Base-by-base conservation (phyloP, 768 basidiomycete genomes). In the Filobasidium floriforme region DNA sequence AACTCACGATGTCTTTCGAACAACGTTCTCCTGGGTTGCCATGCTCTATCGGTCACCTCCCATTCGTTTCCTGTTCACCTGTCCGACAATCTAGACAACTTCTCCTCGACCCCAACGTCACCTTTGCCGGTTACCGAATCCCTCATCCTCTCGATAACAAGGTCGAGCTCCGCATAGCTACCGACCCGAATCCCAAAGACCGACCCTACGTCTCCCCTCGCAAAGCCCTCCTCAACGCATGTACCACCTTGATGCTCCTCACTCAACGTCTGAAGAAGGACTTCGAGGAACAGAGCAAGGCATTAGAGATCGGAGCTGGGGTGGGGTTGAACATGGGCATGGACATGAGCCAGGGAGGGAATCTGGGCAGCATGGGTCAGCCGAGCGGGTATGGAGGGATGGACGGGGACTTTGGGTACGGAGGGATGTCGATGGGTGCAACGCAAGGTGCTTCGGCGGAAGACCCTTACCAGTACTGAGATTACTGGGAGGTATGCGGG, bases 41-140 rank as follows among this genome's bases (percentile, higher is more conserved):
- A 37, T 18, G 18, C 10, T 22, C 62, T 14, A 49, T n/a, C 26
- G 14, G 59, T 44, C 41, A 28, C 24, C 49, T 51, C 44, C 24
- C 59, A 37, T 57, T n/a, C 24, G 9, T 37, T 9, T 9, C 32
- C 9, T 3, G 32, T 9, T 4, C 32, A 4, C 32, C 9, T 9
- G 32, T 37, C 59, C 28, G 7, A 22, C 59, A 14, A 19, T 22
- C 76, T 37, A 96, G 93, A 2, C 92, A 99, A 83, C 87, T 98
- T 32, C 86, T 97, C 41, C 80, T 87, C 9, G 88, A 89, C 84
- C 88, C 90, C 7, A 83, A 87, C 70, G 86, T 97, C 70, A 86
- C 92, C 68, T 98, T 98, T 76, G 93, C 93, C 0, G 96, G 96
- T 1, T 98, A 98, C 86, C 92, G 93, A 81, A 91, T 92, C 44